Base-by-base conservation (phyloP, 2,329 filamentous ascomycete genomes). In the Piedraia hortae region DNA sequence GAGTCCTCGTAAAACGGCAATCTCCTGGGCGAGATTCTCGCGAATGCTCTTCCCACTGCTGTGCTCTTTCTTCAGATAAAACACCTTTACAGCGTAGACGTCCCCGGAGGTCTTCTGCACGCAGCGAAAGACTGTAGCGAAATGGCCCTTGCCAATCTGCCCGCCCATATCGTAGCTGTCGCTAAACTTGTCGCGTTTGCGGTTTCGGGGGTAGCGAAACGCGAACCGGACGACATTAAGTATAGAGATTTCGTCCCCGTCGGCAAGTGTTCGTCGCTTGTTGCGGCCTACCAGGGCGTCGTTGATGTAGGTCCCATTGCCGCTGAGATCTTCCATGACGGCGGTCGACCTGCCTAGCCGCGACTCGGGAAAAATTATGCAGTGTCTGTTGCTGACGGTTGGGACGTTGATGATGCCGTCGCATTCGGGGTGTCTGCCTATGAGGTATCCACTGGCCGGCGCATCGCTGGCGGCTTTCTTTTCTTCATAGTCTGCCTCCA, bases 281-380 rank as follows among this genome's bases (percentile, higher is more conserved):
- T 97, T 97, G 22, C 82, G 69, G 12, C 85, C 85, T 12, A 97
- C 63, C 14, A 89, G 59, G 9, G 68, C 70, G 35, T 91, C 78
- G 38, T 93, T 93, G 35, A 97, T 70, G 41, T 80, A 97, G 0
- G 88, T 97, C 22, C 85, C 85, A 41, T 97, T 97, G 40, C 68
- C 85, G 4, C 85, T 97, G 10, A 93, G 50, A 43, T 97, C 85
- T 43, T 97, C 80, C 4, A 97, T 47, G 7, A 93, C 60, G 5
- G 77, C 82, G 18, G 64, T 47, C 1, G 53, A 40, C 29, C 56
- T 53, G 15, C 62, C 59, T 22, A 51, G 48, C 30, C 53, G 58
- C 31, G 58, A 63, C 39, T 68, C 59, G 21, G 51, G 54, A 36
- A 72, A 74, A 2, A 75, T 33, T 5, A 74, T 47, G 31, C 68